Evolutionary conservation across 2,329 filamentous ascomycete species (phyloP).

Genomic region (Colletotrichum navitas): DNA sequence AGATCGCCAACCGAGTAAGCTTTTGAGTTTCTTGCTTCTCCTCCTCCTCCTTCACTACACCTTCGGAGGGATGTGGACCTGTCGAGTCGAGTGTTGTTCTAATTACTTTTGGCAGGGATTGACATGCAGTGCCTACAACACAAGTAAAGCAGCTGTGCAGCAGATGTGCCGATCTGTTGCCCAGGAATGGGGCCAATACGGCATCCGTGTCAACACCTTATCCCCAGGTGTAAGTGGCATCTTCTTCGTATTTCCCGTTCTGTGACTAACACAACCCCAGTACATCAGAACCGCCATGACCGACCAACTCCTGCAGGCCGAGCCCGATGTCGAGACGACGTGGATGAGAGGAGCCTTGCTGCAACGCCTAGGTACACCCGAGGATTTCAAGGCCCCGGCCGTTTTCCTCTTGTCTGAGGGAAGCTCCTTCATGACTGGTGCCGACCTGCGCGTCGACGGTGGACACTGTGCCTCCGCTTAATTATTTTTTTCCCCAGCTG

Average conservation of each 20-base stretch:
- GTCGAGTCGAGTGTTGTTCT: background rate
- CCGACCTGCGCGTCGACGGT: conserved; percentile 68
- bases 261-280: conserved; percentile 38
- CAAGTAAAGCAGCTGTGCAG: conserved; percentile 71
- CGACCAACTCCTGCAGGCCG: conserved; percentile 56
- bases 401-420: conserved; percentile 70
- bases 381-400: conserved; percentile 69
- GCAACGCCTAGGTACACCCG: conserved; percentile 64
- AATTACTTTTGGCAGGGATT: conserved; percentile 60
- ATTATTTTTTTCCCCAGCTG: background rate
- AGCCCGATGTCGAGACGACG: conserved; percentile 63
- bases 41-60: background rate
- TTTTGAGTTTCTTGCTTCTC: background rate
- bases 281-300: conserved; percentile 64
- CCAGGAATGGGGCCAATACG: conserved; percentile 71
- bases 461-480: conserved; percentile 61
- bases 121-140: conserved; percentile 73
- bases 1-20: conserved; percentile 64
- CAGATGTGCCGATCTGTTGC: conserved; percentile 71
- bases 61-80: background rate
- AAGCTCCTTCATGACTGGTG: conserved; percentile 69
- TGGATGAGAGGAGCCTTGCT: conserved; percentile 68
- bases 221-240: conserved; percentile 65
- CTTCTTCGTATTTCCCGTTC: background rate
- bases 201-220: conserved; percentile 75